phyloP scores from a whole-genome alignment of 1,284 basidiomycete genomes.

The Ustilago sp. region DNA sequence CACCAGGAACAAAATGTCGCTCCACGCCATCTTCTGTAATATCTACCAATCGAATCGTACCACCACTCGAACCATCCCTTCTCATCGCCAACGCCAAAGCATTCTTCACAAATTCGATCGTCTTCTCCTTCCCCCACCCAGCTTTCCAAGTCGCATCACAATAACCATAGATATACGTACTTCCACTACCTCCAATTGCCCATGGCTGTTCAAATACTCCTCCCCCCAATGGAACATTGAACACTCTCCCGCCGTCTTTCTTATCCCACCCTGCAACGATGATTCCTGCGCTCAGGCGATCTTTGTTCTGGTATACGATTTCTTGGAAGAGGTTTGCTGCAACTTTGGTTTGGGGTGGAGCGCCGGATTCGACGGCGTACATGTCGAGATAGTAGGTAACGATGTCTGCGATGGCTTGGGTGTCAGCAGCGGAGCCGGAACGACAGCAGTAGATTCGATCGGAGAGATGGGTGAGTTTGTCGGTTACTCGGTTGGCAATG shows the following conservation, averaged over 20 bases:
- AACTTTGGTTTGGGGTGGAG: conserved; percentile 82
- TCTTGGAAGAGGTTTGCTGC: conserved; percentile 88
- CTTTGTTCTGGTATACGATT: conserved; percentile 93
- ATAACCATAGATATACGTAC: conserved; percentile 98
- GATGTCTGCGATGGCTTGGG: conserved; percentile 91
- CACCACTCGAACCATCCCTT: conserved; percentile 96
- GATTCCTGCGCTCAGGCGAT: conserved; percentile 85
- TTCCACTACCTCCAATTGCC: conserved; percentile 77
- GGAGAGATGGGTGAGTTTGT: conserved; percentile 96
- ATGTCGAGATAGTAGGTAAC: conserved; percentile 89
- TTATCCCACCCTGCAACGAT: conserved; percentile 99
- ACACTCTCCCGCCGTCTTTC: conserved; percentile 90
- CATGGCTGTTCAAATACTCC: conserved; percentile 67
- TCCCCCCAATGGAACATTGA: conserved; percentile 76
- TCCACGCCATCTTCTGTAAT: conserved; percentile 93
- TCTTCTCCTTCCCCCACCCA: conserved; percentile 91
- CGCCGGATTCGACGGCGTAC: conserved; percentile 80
- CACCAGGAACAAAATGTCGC: conserved; percentile 92
- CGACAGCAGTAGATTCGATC: conserved; percentile 99
- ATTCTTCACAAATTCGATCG: conserved; percentile 93
- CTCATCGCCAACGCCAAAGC: conserved; percentile 93
- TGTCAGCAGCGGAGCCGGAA: conserved; percentile 97
- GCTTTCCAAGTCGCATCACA: conserved; percentile 98
- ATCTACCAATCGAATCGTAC: conserved; percentile 95
- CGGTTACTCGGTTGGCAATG: conserved; percentile 98